Percentiles rank a stretch among this genome's conserved stretches.
These are phyloP conservation scores for Amanita phalloides DNA, from an alignment of 768 basidiomycete genomes.

Conservation along the genomic window DNA sequence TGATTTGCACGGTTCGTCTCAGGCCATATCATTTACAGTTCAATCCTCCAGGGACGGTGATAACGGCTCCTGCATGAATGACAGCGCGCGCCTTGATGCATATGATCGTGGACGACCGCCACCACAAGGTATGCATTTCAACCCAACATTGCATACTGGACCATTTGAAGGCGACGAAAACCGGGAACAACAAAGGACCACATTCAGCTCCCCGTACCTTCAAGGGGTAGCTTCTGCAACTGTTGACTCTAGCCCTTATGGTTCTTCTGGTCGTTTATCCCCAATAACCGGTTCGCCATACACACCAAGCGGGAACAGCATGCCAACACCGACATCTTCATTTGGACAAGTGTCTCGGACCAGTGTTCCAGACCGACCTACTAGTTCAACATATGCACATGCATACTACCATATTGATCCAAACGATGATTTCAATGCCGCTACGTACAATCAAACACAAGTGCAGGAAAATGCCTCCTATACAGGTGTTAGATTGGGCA, in stretches of 20 bases:
- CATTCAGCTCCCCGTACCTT: not conserved
- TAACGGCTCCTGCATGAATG: not conserved
- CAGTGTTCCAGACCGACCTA: not conserved
- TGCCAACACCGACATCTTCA: not conserved
- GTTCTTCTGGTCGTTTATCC: not conserved
- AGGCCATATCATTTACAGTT: not conserved
- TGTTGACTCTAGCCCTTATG: not conserved
- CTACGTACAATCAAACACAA: not conserved
- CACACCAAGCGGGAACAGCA: not conserved
- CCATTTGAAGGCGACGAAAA: not conserved
- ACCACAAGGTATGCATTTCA: not conserved
- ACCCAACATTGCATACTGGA: not conserved
- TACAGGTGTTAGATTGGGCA: not conserved
- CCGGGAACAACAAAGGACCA: not conserved
- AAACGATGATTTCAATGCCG: not conserved
- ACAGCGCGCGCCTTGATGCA: not conserved
- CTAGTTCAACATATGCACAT: conserved; percentile 1
- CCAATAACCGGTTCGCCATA: conserved; percentile 1
- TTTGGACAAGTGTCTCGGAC: not conserved
- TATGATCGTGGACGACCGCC: not conserved
- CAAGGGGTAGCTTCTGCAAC: not conserved
- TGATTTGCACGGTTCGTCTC: not conserved
- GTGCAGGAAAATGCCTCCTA: conserved; percentile 1
- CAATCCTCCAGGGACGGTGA: not conserved
- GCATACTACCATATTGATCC: conserved; percentile 1